Evolutionary conservation across 139 green algal species (phyloP), one percentile per base, ranked within the genome.

Genomic region (Tetradesmus obliquus): DNA sequence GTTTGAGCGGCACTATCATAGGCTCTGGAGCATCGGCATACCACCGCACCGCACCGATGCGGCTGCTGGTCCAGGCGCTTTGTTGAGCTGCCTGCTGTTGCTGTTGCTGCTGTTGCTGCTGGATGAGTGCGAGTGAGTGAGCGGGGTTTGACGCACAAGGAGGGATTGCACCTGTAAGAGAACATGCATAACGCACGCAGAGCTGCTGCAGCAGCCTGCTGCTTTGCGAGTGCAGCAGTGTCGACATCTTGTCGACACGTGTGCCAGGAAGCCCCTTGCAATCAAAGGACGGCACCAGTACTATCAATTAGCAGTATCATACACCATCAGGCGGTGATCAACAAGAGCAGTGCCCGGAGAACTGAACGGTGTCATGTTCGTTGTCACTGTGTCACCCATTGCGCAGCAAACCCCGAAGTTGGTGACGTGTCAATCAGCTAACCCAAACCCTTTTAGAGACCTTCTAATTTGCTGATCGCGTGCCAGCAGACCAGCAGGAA

Each of bases 11-110:
- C 13, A 90, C 58, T 17, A 90, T 90, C 53, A 90, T 69, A 7
- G 86, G 86, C 22, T 83, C 84, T 74, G 84, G 69, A 19, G 84
- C 32, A 81, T 89, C 84, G 20, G 84, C 60, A 60, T 60, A 89
- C 2, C 15, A 10, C 19, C 84, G 22, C 17, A 79, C 85, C 1
- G 66, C 66, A 53, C 24, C 24, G n/a, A 54, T 55, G n/a, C 57
- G 9, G 45, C 45, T 82, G 66, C 85, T 81, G 51, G 12, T 89
- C 53, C 58, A 80, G n/a, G 24, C 1, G 7, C n/a, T n/a, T 55
- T 22, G 58, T 13, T 57, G 24, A 55, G 3, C 76, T 82, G 76
- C 66, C n/a, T 82, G 76, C 76, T 53, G 76, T 45, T 15, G 5
- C n/a, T 15, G 5, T 5, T 82, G 76, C 72, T 81, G 72, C 72